Base-by-base conservation (phyloP, 345 rosid species). In the Trapa bicornis region DNA sequence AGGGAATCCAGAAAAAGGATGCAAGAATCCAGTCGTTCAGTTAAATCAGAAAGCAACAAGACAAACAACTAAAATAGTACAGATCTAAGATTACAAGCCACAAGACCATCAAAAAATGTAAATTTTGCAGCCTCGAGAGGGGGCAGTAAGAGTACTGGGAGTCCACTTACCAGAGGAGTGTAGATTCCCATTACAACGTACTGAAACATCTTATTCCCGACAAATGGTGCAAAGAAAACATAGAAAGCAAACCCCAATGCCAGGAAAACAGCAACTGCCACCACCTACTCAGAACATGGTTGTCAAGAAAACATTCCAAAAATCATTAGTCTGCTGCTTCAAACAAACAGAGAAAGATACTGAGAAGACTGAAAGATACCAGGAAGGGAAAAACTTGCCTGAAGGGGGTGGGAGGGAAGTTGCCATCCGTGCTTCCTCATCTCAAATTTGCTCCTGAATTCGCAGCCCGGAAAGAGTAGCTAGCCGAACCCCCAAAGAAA, bases 341-440 rank as follows among this genome's bases (percentile, higher is more conserved):
- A 37, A 45, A 37, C n/a, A 37, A 45, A 37, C 4, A 41, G 32
- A 74, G 8, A 11, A 11, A 7, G 32, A 0, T 67, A 38, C 41
- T 1, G 41, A 41, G 33, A 10, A 33, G 35, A 35, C 63, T 6
- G 37, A 58, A 15, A 3, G 15, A 22, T 22, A 22, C 29, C 29
- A 32, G 63, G 63, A 11, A 58, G 16, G 35, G 38, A 22, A 68
- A 66, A 70, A 15, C n/a, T 47, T 39, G 86, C 99, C 96, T 94
- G 99, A 62, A 94, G 97, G n/a, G 99, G 97, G 67, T 94, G 99
- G 56, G 91, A 87, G 53, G 99, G 99, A 71, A 94, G 93, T 71
- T 94, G 89, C 97, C 99, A 94, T 80, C 99, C 99, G 77, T 94
- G 84, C 79, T 89, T 94, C 86, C 97, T 91, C 99, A 94, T 94